Conservation (phyloP, 2,329 filamentous ascomycete genomes). For the Colletotrichum lindemuthianum region DNA sequence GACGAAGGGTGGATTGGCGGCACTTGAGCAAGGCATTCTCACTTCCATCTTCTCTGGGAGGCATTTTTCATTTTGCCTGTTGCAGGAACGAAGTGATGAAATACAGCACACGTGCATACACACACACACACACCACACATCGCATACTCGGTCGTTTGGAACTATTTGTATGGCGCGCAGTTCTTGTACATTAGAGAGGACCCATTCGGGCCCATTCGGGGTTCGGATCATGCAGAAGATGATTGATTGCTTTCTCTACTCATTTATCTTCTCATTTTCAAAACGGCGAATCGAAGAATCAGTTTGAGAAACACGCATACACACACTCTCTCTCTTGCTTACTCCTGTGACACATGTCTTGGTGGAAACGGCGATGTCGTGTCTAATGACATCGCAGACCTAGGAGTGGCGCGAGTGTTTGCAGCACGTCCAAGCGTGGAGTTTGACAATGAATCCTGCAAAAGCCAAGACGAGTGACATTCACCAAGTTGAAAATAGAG, state of each 20-base stretch:
- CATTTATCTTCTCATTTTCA: conserved; percentile 18
- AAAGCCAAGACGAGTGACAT: not conserved
- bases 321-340: not conserved
- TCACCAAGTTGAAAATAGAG: not conserved
- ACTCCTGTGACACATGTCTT: not conserved
- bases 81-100: conserved; percentile 36
- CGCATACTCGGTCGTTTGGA: not conserved
- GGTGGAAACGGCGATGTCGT: conserved; percentile 1
- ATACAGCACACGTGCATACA: conserved; percentile 10
- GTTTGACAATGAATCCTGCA: conserved; percentile 7
- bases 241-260: conserved; percentile 7
- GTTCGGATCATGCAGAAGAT: conserved; percentile 25
- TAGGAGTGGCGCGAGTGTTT: conserved; percentile 2
- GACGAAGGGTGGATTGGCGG: conserved; percentile 3
- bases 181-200: conserved; percentile 33
- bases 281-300: conserved; percentile 32
- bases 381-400: not conserved
- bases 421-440: conserved; percentile 9
- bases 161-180: conserved; percentile 10
- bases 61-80: conserved; percentile 28
- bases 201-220: conserved; percentile 2
- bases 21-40: not conserved
- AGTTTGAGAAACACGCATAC: conserved; percentile 19
- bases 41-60: conserved; percentile 26
- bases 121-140: not conserved